phyloP scores from a whole-genome alignment of 2,329 filamentous ascomycete species.

The Botryotinia globosa region DNA sequence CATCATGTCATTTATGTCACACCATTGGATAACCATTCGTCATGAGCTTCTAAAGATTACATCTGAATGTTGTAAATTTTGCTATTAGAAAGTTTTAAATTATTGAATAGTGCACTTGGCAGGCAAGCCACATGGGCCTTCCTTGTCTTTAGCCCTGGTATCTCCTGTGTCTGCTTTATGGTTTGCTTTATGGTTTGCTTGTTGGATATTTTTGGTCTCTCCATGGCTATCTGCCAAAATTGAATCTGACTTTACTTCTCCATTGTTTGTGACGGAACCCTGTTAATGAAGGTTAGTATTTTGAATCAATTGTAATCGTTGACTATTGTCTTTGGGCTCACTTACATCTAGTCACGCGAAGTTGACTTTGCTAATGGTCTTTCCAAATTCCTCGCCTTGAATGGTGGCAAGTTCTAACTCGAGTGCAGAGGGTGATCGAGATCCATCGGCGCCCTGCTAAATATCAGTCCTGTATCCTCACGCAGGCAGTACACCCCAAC shows the following conservation, averaged over 20 bases:
- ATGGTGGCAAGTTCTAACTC: slow-evolving; percentile 77
- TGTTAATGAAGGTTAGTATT: not conserved
- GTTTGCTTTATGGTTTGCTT: slow-evolving; percentile 26
- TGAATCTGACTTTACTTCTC: slow-evolving; percentile 2
- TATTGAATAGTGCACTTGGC: slow-evolving; percentile 65
- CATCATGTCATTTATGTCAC: not conserved
- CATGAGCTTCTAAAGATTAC: not conserved
- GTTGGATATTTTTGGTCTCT: slow-evolving; percentile 29
- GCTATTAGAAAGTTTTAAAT: not conserved
- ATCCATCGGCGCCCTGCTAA: slow-evolving; percentile 64
- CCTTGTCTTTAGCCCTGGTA: slow-evolving; percentile 46
- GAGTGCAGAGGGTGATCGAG: slow-evolving; percentile 69
- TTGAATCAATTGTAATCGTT: not conserved
- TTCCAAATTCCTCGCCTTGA: slow-evolving; percentile 85
- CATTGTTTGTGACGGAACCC: slow-evolving; percentile 42
- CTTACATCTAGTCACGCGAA: slow-evolving; percentile 71
- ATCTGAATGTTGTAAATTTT: not conserved
- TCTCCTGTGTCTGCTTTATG: slow-evolving; percentile 22
- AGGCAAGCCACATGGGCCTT: slow-evolving; percentile 75
- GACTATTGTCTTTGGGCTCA: not conserved
- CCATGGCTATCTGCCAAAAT: not conserved
- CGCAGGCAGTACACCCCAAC: not conserved
- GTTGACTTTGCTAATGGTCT: slow-evolving; percentile 67
- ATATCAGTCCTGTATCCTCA: slow-evolving; percentile 21
- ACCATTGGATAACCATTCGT: not conserved